These are phyloP conservation scores for Cyanidioschyzon merolae DNA, from an alignment of 23 red algal genomes.

Conservation along the genomic window DNA sequence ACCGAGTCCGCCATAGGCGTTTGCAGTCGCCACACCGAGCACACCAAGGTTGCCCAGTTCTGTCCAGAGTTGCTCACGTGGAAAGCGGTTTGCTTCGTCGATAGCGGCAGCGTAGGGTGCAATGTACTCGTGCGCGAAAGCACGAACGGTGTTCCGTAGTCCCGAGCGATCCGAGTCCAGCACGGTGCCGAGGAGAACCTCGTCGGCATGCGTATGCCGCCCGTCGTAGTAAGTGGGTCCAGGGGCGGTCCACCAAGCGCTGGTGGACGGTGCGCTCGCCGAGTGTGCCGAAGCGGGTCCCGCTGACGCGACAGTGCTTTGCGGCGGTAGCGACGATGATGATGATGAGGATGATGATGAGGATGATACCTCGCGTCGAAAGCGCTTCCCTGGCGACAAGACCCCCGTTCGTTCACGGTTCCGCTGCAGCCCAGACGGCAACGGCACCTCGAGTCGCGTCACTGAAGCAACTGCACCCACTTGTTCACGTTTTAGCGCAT, in stretches of 20 bases:
- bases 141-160: background rate
- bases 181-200: background rate
- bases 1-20: constrained; percentile 29
- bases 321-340: no score
- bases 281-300: no score
- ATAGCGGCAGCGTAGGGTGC: constrained; percentile 24
- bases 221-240: constrained; percentile 5
- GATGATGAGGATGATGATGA: no score
- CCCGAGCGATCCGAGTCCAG: background rate
- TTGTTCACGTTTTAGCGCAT: no score
- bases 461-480: no score
- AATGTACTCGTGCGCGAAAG: background rate
- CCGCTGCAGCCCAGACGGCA: no score
- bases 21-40: constrained; percentile 33
- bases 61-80: constrained; percentile 23
- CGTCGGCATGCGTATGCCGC: background rate
- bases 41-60: constrained; percentile 33
- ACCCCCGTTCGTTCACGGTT: no score
- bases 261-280: no score
- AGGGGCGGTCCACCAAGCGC: background rate
- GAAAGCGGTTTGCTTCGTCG: constrained; percentile 21
- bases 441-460: no score
- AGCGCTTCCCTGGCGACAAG: no score
- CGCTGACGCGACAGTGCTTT: no score
- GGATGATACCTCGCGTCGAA: no score